Base-by-base conservation (phyloP, 2,329 filamentous ascomycete genomes). In the Epichloe sibirici region DNA sequence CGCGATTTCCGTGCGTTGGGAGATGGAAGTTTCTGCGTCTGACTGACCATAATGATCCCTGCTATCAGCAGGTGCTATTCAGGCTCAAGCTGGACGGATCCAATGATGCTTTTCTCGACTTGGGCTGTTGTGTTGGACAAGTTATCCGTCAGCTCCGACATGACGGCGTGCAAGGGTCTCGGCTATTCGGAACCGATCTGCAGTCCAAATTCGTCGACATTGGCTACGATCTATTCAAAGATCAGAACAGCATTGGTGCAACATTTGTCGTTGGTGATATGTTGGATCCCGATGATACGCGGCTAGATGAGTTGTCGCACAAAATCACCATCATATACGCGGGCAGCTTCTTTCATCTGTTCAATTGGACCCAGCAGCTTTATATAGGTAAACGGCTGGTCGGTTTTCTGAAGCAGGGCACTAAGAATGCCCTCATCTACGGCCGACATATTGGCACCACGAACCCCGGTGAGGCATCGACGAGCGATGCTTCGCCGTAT, bases 221-320 rank as follows among this genome's bases (percentile, higher is more conserved):
- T n/a, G 79, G 79, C 31, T 81, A 83, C 62, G 78, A 83, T 51
- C 69, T 87, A 21, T 87, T 86, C 66, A 71, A 74, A 45, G 83
- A 85, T 55, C 71, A 72, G 28, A 60, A 66, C n/a, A 69, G 52
- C 37, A 64, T 81, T 5, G 66, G 67, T 21, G 70, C 70, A 2
- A 68, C 67, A 2, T 79, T 82, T 56, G 64, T 82, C 34, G 59
- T 70, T 3, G 78, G 75, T 21, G 74, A 81, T 55, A 64, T 80
- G 54, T 62, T 78, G 9, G 66, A 71, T 50, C 68, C 67, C 6
- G 63, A 66, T 12, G 69, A 74, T 51, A 57, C 56, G 15, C 61
- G 62, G 3, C 61, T 74, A 5, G 57, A 63, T 3, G 53, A 53
- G 2, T 58, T 76, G 2, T 59, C 67, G 28, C 69, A 68, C 31